phyloP scores from a whole-genome alignment of 345 rosid species.

The Citrus unshiu region DNA sequence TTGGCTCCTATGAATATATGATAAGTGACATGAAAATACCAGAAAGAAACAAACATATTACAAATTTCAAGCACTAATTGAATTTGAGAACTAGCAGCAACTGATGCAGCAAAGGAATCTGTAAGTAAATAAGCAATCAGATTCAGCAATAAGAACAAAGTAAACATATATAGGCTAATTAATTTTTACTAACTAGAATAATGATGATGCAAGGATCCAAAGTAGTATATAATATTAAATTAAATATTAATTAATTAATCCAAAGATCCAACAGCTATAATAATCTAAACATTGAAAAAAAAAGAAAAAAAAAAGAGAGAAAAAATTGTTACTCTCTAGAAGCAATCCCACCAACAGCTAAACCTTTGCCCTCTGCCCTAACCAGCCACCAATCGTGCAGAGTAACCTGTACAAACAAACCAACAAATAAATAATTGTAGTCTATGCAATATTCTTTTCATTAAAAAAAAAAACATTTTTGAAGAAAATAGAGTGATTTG shows the following conservation, averaged over 20 bases:
- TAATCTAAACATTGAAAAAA: neutral
- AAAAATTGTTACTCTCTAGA: conserved; percentile 21
- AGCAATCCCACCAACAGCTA: conserved; percentile 39
- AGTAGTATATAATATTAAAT: no score
- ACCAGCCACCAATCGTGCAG: conserved; percentile 42
- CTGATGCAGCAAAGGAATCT: no score
- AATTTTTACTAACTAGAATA: no score
- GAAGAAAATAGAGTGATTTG: neutral
- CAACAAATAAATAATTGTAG: no score
- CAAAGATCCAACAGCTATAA: no score
- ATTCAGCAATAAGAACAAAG: no score
- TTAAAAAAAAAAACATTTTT: no score
- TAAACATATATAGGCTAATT: no score
- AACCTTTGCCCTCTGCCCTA: conserved; percentile 16
- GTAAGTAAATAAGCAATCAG: no score
- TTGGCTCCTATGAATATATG: conserved; percentile 11
- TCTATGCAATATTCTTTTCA: no score
- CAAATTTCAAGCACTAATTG: neutral
- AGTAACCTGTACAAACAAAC: conserved; percentile 19
- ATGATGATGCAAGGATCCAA: no score
- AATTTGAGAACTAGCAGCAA: neutral
- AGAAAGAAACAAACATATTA: neutral
- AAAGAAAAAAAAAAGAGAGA: neutral
- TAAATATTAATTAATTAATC: no score
- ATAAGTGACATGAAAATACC: neutral